Percentiles rank a stretch among this genome's conserved stretches.
Conservation (phyloP, 768 basidiomycete genomes). For the Clitopilus hobsonii region DNA sequence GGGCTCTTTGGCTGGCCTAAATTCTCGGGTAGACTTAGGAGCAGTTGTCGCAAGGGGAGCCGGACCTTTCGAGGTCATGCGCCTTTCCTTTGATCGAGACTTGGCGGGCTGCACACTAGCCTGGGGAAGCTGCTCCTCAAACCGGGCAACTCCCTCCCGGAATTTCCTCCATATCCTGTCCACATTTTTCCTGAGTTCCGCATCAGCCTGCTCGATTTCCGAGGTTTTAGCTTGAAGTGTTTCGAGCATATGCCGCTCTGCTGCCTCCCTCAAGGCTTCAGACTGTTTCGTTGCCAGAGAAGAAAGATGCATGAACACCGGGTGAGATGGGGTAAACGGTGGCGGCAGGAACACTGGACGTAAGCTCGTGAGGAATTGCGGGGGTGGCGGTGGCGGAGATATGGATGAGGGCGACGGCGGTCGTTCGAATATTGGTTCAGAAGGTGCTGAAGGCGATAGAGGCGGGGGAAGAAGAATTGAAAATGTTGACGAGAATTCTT, state of each 20-base stretch:
- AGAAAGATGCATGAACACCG: slow-evolving; percentile 62
- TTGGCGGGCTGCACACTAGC: background rate
- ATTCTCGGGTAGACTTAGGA: slow-evolving; percentile 25
- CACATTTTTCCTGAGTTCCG: slow-evolving; percentile 49
- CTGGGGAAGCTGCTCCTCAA: slow-evolving; percentile 32
- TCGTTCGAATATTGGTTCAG: slow-evolving; percentile 18
- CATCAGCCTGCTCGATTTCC: slow-evolving; percentile 54
- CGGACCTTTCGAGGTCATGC: background rate
- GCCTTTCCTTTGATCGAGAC: slow-evolving; percentile 12
- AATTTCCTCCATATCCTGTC: slow-evolving; percentile 62
- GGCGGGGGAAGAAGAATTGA: slow-evolving; percentile 38
- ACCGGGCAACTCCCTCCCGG: slow-evolving; percentile 38
- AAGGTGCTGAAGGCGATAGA: slow-evolving; percentile 19
- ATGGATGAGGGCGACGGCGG: slow-evolving; percentile 19
- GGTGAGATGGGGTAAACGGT: slow-evolving; percentile 74
- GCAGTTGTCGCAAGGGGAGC: slow-evolving; percentile 28
- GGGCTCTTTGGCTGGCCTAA: background rate
- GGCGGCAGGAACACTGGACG: slow-evolving; percentile 67
- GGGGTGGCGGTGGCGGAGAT: slow-evolving; percentile 22
- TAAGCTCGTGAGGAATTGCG: slow-evolving; percentile 45
- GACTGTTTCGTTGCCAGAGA: slow-evolving; percentile 53
- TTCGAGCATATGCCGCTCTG: slow-evolving; percentile 54
- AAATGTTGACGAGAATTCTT: slow-evolving; percentile 41
- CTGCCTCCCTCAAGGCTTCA: slow-evolving; percentile 44
- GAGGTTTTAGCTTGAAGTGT: slow-evolving; percentile 49